Evolutionary conservation across 129 eudicot species (phyloP).

Genomic region (Calendula officinalis): DNA sequence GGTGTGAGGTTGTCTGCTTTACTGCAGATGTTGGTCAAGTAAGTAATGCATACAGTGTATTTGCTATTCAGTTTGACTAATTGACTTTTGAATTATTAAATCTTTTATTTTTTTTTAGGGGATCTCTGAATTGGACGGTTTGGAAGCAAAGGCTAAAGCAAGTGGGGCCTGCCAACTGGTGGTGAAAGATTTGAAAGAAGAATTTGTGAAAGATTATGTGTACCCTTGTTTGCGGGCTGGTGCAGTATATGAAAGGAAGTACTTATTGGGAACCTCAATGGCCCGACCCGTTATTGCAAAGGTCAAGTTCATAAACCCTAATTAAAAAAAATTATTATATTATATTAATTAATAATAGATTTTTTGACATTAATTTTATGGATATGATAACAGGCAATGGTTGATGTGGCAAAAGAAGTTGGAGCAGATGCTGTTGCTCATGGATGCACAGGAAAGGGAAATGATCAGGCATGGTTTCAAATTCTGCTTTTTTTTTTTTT

Average conservation of each 20-base stretch:
- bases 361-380: too few species aligned
- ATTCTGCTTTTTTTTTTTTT: not conserved
- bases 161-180: constrained; percentile 96
- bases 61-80: constrained; percentile 3
- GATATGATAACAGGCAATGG: constrained; percentile 72
- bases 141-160: constrained; percentile 94
- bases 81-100: not conserved
- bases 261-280: constrained; percentile 97
- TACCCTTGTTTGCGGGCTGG: constrained; percentile 97
- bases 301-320: constrained; percentile 34
- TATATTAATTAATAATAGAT: too few species aligned
- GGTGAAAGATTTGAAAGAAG: constrained; percentile 91
- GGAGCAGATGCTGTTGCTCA: constrained; percentile 99
- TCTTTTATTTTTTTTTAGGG: constrained; percentile 47
- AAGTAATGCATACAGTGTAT: constrained; percentile 27
- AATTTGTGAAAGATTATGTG: constrained; percentile 80
- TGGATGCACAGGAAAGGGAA: constrained; percentile 99
- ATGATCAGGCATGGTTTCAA: constrained; percentile 74
- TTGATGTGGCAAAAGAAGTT: constrained; percentile 96
- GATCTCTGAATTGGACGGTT: constrained; percentile 75
- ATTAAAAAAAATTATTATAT: too few species aligned
- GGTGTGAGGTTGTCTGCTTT: constrained; percentile 98
- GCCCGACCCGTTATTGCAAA: constrained; percentile 98
- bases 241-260: constrained; percentile 89
- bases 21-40: constrained; percentile 99